These are phyloP conservation scores for Chrysanthemum makinoi DNA, from an alignment of 129 eudicot species.

Conservation along the genomic window DNA sequence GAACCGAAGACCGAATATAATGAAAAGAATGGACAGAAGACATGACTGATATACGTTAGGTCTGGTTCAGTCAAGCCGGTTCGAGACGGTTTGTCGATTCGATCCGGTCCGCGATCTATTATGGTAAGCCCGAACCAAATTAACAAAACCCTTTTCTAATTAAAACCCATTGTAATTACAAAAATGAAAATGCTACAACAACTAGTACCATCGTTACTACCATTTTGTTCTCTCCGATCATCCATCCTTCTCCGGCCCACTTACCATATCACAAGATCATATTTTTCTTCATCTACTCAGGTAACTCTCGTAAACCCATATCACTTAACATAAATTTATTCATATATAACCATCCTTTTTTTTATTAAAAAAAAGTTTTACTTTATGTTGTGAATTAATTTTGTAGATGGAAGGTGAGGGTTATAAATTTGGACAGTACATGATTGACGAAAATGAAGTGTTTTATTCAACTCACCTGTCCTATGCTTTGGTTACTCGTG, in stretches of 20 bases:
- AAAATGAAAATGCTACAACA: conserved; percentile 22
- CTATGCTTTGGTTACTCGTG: no score
- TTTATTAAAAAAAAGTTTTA: no score
- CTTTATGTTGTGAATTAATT: no score
- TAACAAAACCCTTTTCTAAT: neutral
- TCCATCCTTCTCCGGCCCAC: conserved; percentile 22
- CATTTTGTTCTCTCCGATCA: conserved; percentile 23
- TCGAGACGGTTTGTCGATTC: no score
- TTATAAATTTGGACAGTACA: conserved; percentile 72
- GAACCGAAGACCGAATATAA: no score
- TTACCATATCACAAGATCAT: conserved; percentile 24
- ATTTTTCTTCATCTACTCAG: conserved; percentile 30
- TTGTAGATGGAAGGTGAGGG: conserved; percentile 56
- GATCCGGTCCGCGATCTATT: no score
- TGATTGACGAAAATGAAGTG: conserved; percentile 60
- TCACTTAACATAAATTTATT: neutral
- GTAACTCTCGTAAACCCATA: conserved; percentile 7
- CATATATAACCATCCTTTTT: no score
- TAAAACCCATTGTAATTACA: neutral
- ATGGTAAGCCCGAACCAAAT: neutral
- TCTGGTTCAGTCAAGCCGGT: no score
- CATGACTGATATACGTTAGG: no score
- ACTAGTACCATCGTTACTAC: conserved; percentile 11
- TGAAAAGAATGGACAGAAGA: no score
- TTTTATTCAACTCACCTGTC: conserved; percentile 40